phyloP scores from a whole-genome alignment of 2,329 filamentous ascomycete species.

The Graphilbum ipis-grandicollis region DNA sequence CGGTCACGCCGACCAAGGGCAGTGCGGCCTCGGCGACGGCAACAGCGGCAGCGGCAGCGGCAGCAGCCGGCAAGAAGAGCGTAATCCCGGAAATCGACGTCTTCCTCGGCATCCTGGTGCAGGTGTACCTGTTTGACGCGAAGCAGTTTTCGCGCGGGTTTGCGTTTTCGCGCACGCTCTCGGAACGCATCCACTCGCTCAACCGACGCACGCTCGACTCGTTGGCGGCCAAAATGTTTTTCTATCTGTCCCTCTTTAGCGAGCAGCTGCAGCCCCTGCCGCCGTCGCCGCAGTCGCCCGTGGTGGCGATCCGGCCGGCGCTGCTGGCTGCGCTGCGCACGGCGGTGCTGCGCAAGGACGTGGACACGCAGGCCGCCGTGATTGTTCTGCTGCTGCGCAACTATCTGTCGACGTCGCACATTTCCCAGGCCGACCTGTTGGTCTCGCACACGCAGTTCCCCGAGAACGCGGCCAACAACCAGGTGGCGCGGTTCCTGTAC shows the following conservation, averaged over 20 bases:
- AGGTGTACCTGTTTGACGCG: conserved; percentile 78
- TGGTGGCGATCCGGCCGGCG: conserved; percentile 71
- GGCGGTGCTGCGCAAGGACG: conserved; percentile 90
- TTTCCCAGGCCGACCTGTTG: conserved; percentile 87
- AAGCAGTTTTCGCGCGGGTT: conserved; percentile 67
- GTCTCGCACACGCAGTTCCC: conserved; percentile 95
- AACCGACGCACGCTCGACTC: conserved; percentile 92
- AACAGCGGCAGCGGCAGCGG: background rate
- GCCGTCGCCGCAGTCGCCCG: conserved; percentile 72
- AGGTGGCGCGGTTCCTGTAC: conserved; percentile 93
- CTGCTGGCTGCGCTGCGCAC: conserved; percentile 81
- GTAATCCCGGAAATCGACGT: conserved; percentile 74
- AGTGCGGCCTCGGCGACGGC: conserved; percentile 4
- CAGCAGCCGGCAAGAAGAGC: conserved; percentile 44
- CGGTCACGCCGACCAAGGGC: conserved; percentile 18
- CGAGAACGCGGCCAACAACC: conserved; percentile 86
- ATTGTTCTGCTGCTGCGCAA: conserved; percentile 90
- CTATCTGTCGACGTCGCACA: conserved; percentile 91
- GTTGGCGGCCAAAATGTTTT: conserved; percentile 88
- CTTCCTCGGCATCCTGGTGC: conserved; percentile 69
- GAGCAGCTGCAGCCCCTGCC: conserved; percentile 79
- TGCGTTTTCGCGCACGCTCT: conserved; percentile 68
- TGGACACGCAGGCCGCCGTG: conserved; percentile 91
- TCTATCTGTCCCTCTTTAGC: conserved; percentile 92
- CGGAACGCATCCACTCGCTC: conserved; percentile 69